phyloP scores from a whole-genome alignment of 2,329 filamentous ascomycete genomes.

The Fusarium pilosicola region DNA sequence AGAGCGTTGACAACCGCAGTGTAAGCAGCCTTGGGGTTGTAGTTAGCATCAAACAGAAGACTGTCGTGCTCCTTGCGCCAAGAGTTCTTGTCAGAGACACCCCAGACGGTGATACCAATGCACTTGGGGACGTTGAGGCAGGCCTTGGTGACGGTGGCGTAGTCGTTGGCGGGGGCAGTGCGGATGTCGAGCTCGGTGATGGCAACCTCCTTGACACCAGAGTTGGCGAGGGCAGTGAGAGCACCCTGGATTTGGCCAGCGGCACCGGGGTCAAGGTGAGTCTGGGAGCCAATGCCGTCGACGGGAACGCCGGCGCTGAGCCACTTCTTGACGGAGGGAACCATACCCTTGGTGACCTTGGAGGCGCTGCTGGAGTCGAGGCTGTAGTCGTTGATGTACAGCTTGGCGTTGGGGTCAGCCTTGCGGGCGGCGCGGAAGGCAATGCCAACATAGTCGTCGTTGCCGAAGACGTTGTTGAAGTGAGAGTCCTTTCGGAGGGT shows the following conservation, averaged over 20 bases:
- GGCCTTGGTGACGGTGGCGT: conserved; percentile 65
- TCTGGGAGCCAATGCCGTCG: conserved; percentile 67
- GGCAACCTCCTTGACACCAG: conserved; percentile 66
- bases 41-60: conserved; percentile 64
- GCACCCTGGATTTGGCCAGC: conserved; percentile 56
- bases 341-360: conserved; percentile 68
- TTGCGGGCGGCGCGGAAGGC: conserved; percentile 75
- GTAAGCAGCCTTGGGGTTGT: conserved; percentile 62
- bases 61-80: conserved; percentile 54
- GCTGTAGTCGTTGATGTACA: conserved; percentile 83
- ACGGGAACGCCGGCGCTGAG: conserved; percentile 62
- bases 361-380: conserved; percentile 67
- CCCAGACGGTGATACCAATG: conserved; percentile 74
- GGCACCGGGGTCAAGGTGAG: conserved; percentile 56
- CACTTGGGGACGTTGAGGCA: conserved; percentile 69
- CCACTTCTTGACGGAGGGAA: conserved; percentile 71
- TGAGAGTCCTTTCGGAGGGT: conserved; percentile 64
- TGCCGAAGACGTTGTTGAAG: conserved; percentile 74
- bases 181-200: conserved; percentile 77
- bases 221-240: conserved; percentile 62
- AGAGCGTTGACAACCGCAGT: conserved; percentile 47
- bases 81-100: conserved; percentile 55
- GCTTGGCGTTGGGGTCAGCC: conserved; percentile 73
- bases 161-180: conserved; percentile 65
- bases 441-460: conserved; percentile 75